These are phyloP conservation scores for Fusarium transvaalense DNA, from an alignment of 2,329 filamentous ascomycete genomes.

Conservation along the genomic window DNA sequence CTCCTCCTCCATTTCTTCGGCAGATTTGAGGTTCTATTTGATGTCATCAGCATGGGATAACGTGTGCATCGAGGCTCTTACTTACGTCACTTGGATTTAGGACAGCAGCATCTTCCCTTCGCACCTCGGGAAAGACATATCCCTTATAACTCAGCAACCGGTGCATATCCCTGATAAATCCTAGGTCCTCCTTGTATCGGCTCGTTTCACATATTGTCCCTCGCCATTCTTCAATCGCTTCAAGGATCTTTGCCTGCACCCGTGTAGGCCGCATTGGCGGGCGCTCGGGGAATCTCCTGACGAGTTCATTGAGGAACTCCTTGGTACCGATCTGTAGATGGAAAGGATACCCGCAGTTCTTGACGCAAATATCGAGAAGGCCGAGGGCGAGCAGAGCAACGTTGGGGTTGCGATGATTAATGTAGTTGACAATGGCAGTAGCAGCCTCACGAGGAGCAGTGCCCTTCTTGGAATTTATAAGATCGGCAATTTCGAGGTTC, in stretches of 20 bases:
- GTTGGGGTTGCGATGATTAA: conserved; percentile 98
- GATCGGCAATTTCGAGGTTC: conserved; percentile 94
- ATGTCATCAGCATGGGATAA: conserved; percentile 57
- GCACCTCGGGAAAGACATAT: conserved; percentile 93
- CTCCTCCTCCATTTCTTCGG: conserved; percentile 98
- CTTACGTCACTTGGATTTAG: conserved; percentile 95
- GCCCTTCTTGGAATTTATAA: conserved; percentile 98
- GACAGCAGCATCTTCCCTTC: conserved; percentile 93
- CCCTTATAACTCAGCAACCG: conserved; percentile 95
- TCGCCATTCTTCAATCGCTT: conserved; percentile 98
- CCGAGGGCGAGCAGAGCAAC: conserved; percentile 90
- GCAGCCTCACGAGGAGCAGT: conserved; percentile 95
- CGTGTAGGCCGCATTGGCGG: conserved; percentile 87
- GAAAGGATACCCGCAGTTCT: conserved; percentile 99
- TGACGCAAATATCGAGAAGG: conserved; percentile 98
- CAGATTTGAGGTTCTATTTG: conserved; percentile 87
- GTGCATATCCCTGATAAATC: conserved; percentile 98
- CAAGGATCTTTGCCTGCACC: conserved; percentile 92
- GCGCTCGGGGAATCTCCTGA: conserved; percentile 93
- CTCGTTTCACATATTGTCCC: conserved; percentile 98
- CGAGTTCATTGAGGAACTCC: conserved; percentile 98
- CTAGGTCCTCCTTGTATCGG: conserved; percentile 95
- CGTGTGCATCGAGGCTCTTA: background rate
- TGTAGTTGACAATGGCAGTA: conserved; percentile 89
- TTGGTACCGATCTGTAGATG: conserved; percentile 99